A percentile compares a stretch with the other conserved stretches of the same genome.
Evolutionary conservation across 495 filamentous ascomycete species (phyloP).

Genomic region (Parathielavia appendiculata): DNA sequence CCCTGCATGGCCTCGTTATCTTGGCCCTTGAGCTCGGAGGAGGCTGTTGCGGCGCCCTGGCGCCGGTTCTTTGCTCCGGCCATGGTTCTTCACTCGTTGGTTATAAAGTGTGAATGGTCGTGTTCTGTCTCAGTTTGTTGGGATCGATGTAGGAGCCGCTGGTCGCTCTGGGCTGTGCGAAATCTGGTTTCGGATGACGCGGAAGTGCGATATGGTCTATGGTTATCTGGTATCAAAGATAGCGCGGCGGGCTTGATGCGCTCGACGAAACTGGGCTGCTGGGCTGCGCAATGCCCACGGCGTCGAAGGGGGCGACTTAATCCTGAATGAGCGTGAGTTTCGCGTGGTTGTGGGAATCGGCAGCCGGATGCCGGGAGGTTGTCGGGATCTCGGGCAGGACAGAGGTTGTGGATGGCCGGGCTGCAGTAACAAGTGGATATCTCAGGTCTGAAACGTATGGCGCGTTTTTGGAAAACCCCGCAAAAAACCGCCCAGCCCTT

Average conservation of each 20-base stretch:
- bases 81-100: slow-evolving; percentile 16
- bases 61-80: slow-evolving; percentile 25
- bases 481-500: too few relatives aligned
- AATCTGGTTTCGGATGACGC: slow-evolving; percentile 8
- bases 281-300: background rate
- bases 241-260: slow-evolving; percentile 1
- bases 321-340: background rate
- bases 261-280: background rate
- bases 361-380: background rate
- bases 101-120: background rate
- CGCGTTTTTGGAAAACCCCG: too few relatives aligned
- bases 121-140: background rate
- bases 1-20: slow-evolving; percentile 18
- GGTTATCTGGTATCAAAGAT: background rate
- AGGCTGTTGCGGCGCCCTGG: slow-evolving; percentile 18
- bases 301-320: background rate
- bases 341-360: background rate
- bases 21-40: slow-evolving; percentile 10
- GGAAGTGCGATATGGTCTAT: slow-evolving; percentile 4
- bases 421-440: too few relatives aligned
- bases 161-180: background rate
- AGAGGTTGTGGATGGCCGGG: background rate
- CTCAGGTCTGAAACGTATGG: too few relatives aligned
- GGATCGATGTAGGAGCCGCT: background rate
- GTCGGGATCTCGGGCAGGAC: background rate